A percentile compares a stretch with the other conserved stretches of the same genome.
Conservation (phyloP, 805 yeast species). For the Sungouiella thailandica region DNA sequence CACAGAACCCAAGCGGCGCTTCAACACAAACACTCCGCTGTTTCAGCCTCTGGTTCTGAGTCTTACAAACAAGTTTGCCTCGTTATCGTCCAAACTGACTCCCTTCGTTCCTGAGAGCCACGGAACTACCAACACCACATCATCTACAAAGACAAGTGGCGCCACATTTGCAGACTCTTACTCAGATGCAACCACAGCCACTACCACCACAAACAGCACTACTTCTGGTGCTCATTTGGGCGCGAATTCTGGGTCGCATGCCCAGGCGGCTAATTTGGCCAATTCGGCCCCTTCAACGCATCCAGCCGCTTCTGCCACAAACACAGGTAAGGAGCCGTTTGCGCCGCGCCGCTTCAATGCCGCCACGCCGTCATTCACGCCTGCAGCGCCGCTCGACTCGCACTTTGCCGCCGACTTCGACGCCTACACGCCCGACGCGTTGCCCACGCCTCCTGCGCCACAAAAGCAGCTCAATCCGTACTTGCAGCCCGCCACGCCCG, state of each 20-base stretch:
- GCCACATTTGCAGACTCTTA: no score
- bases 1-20: slow-evolving; percentile 20
- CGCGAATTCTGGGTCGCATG: no score
- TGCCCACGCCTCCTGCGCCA: slow-evolving; percentile 4
- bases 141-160: no score
- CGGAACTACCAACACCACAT: no score
- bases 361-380: slow-evolving; percentile 38
- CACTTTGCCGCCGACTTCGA: not conserved
- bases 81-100: slow-evolving; percentile 45
- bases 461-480: slow-evolving; percentile 21
- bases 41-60: slow-evolving; percentile 36
- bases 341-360: slow-evolving; percentile 27
- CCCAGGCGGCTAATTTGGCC: slow-evolving; percentile 4
- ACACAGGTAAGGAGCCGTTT: no score
- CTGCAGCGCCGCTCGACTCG: slow-evolving; percentile 12
- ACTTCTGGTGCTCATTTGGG: no score
- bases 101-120: slow-evolving; percentile 44
- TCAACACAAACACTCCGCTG: slow-evolving; percentile 39
- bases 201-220: no score
- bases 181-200: no score
- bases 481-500: slow-evolving; percentile 12
- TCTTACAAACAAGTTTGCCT: slow-evolving; percentile 35
- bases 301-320: slow-evolving; percentile 3
- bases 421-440: not conserved
- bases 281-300: slow-evolving; percentile 7